A percentile compares a stretch with the other conserved stretches of the same genome.
phyloP scores from a whole-genome alignment of 2,329 filamentous ascomycete genomes.

The Chrysoporthe cubensis region DNA sequence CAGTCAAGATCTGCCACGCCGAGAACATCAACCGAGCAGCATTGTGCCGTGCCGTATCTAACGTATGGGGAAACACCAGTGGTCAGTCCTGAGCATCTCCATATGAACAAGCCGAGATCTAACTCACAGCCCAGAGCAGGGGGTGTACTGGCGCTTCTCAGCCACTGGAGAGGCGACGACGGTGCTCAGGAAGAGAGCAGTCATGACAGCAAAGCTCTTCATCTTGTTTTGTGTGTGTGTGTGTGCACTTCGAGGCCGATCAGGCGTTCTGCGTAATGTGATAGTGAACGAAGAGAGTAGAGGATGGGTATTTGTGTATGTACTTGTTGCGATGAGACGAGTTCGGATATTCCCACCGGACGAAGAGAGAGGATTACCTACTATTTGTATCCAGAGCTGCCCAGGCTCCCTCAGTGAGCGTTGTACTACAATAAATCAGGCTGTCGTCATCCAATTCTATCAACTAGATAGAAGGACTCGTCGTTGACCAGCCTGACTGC shows the following conservation, averaged over 20 bases:
- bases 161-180: slow-evolving; percentile 34
- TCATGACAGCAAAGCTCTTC: slow-evolving; percentile 23
- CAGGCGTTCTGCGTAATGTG: background rate
- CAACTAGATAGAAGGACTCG: background rate
- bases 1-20: slow-evolving; percentile 63
- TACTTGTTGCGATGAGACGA: background rate
- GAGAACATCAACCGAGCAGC: slow-evolving; percentile 66
- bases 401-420: background rate
- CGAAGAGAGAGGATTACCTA: background rate
- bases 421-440: background rate
- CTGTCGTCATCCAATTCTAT: slow-evolving; percentile 4
- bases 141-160: slow-evolving; percentile 45
- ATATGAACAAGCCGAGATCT: background rate
- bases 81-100: background rate
- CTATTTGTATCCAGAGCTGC: background rate
- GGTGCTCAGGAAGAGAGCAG: slow-evolving; percentile 21
- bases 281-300: background rate
- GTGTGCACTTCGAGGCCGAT: background rate
- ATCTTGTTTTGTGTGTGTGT: slow-evolving; percentile 16
- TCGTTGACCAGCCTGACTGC: background rate
- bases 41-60: slow-evolving; percentile 49
- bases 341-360: background rate
- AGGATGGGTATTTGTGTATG: background rate
- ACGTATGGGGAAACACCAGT: background rate
- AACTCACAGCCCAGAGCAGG: slow-evolving; percentile 44